Base-by-base conservation (phyloP, 495 filamentous ascomycete species). In the Rhizodiscina lignyota region DNA sequence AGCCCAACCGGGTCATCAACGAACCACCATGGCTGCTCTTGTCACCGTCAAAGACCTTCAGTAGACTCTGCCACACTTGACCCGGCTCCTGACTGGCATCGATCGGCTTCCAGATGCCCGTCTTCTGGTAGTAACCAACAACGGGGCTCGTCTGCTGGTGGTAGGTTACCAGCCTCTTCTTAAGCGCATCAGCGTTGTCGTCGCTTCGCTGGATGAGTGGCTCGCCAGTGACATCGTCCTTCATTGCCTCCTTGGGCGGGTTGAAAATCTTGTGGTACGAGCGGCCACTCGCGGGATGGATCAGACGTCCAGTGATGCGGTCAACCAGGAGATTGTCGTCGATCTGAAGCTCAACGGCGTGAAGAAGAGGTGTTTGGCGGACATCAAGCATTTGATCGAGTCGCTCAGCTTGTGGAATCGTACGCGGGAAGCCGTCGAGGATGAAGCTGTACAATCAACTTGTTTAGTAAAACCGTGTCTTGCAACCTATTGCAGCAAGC, bases 261-360 rank as follows among this genome's bases (percentile, higher is more conserved):
- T 94, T 94, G 76, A 99, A 99, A 52, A 82, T 77, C 59, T 77
- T 82, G 71, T 99, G 89, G 67, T 99, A 99, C 37, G 81, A 83
- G 47, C 89, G 84, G 38, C 89, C 89, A 42, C 83, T 91, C 20
- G 86, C 84, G 21, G 86, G 87, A 68, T 99, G 91, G 47, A 99
- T 63, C 37, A 99, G 64, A 45, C 91, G 89, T 45, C 91, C 91
- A 21, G 89, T 96, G 60, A 99, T 96, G 58, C 89, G 81, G 36
- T 83, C 73, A 23, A 99, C 89, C 30, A 99, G 72, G 24, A 99
- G 76, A 21, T 68, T 65, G 56, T 96, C 89, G 55, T 94, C 84
- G 53, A 99, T 96, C 63, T 96, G 77, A 42, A 99, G 74, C 66
- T 99, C 89, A 36, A 96, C 62, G 41, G 85, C 91, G 60, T 94